phyloP scores from a whole-genome alignment of 169 alveolate species.

The Babesia bovis region DNA sequence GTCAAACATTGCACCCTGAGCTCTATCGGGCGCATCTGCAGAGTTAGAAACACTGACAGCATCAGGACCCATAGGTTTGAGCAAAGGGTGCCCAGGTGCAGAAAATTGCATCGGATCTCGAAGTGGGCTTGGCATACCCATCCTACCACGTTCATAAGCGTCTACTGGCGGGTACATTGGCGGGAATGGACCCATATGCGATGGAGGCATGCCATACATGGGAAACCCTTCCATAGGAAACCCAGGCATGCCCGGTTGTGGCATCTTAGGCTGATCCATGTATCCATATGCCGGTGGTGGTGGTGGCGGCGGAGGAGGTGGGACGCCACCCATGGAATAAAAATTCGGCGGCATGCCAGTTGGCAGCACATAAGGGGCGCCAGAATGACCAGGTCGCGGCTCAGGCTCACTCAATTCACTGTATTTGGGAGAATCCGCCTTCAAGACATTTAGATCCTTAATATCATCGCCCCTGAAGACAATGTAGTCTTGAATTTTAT shows the following conservation, averaged over 20 bases:
- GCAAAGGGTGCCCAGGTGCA: background rate
- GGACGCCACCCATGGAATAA: constrained; percentile 1
- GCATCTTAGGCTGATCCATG: background rate
- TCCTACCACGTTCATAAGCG: background rate
- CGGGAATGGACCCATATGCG: background rate
- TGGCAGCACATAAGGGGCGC: background rate
- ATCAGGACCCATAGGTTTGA: background rate
- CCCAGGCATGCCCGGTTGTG: background rate
- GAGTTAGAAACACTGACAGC: background rate
- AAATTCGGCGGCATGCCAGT: background rate
- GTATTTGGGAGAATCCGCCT: background rate
- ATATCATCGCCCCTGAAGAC: constrained; percentile 81
- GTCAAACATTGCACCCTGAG: background rate
- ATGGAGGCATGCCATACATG: background rate
- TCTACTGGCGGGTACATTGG: background rate
- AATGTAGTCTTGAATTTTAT: constrained; percentile 78
- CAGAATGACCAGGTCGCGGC: background rate
- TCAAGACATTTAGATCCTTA: constrained; percentile 76
- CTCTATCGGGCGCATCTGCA: background rate
- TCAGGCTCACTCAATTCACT: background rate
- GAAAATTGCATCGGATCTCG: background rate
- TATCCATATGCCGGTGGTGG: background rate
- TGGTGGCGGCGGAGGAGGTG: background rate
- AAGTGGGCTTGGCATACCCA: background rate
- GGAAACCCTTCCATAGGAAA: background rate